A percentile compares a stretch with the other conserved stretches of the same genome.
phyloP scores from a whole-genome alignment of 1,284 basidiomycete species.

The Irpex sp. region DNA sequence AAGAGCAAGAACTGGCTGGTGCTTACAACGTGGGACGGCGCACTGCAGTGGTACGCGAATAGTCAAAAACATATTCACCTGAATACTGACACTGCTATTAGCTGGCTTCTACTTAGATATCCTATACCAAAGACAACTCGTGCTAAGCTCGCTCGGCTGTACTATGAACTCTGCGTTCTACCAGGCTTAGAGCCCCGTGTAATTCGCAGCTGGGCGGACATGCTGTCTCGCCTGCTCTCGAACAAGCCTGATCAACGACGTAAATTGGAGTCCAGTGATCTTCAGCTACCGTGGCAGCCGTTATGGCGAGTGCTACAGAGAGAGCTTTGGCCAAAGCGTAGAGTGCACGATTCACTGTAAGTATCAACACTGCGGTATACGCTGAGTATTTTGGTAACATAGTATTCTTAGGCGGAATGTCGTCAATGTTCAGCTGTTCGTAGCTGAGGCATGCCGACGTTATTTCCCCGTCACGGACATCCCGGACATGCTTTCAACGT shows the following conservation, averaged over 20 bases:
- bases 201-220: constrained; percentile 69
- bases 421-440: constrained; percentile 65
- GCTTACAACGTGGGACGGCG: constrained; percentile 68
- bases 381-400: neutral
- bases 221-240: constrained; percentile 66
- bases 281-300: constrained; percentile 73
- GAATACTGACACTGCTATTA: constrained; percentile 26
- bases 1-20: constrained; percentile 75
- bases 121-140: constrained; percentile 72
- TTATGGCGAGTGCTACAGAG: constrained; percentile 70
- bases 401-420: constrained; percentile 50
- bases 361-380: constrained; percentile 15
- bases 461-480: constrained; percentile 71
- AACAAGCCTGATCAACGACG: constrained; percentile 60
- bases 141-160: constrained; percentile 75
- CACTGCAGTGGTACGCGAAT: constrained; percentile 66
- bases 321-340: constrained; percentile 72
- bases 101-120: constrained; percentile 83
- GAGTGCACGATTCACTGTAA: constrained; percentile 51
- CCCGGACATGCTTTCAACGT: constrained; percentile 67
- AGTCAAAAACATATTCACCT: constrained; percentile 9
- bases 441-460: constrained; percentile 67
- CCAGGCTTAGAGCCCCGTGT: constrained; percentile 75
- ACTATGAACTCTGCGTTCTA: constrained; percentile 75
- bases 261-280: constrained; percentile 64